Percentiles rank a stretch among this genome's conserved stretches.
Conservation (phyloP, 306 rosid species). For the Biancaea sappan region DNA sequence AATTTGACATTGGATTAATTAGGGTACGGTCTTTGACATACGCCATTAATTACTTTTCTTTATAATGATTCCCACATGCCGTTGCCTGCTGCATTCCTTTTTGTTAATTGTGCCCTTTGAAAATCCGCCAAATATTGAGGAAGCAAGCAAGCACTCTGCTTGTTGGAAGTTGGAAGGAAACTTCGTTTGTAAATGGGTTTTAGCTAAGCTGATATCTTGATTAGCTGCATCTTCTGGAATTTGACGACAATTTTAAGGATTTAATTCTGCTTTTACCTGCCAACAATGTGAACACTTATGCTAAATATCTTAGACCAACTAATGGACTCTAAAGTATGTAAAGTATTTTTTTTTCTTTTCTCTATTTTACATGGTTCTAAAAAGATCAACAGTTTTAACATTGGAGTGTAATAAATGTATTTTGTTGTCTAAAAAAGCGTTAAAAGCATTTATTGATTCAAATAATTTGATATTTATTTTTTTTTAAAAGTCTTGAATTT, state of each 20-base stretch:
- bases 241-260: neutral
- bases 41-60: conserved; percentile 4
- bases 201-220: conserved; percentile 27
- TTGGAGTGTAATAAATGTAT: too few relatives aligned
- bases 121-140: conserved; percentile 5
- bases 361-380: neutral
- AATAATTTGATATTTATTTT: too few relatives aligned
- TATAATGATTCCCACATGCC: conserved; percentile 50
- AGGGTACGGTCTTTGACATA: conserved; percentile 53
- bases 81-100: conserved; percentile 37
- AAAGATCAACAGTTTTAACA: too few relatives aligned
- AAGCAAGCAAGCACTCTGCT: conserved; percentile 28
- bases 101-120: conserved; percentile 26
- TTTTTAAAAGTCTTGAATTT: too few relatives aligned
- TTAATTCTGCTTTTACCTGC: conserved; percentile 23
- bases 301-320: neutral
- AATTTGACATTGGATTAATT: conserved; percentile 26
- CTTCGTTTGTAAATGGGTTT: conserved; percentile 41
- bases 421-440: too few relatives aligned
- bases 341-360: neutral
- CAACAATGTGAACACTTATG: conserved; percentile 8
- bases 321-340: neutral
- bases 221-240: conserved; percentile 38
- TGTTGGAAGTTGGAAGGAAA: conserved; percentile 55
- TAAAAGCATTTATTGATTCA: too few relatives aligned